phyloP scores from a whole-genome alignment of 2,329 filamentous ascomycete species.

The Talaromyces sp. region DNA sequence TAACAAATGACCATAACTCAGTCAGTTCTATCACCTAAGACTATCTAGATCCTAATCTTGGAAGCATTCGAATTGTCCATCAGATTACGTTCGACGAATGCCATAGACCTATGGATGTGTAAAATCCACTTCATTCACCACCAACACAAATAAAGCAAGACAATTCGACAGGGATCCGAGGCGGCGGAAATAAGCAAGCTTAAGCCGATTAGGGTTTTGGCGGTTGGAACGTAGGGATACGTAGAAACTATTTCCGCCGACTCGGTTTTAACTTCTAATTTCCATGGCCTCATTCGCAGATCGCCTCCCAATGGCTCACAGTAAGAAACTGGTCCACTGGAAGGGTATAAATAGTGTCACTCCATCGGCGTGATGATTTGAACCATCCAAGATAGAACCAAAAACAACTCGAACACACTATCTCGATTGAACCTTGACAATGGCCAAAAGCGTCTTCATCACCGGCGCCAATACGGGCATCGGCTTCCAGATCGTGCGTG shows the following conservation, averaged over 20 bases:
- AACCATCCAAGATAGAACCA: background rate
- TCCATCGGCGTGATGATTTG: background rate
- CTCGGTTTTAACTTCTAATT: background rate
- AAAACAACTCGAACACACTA: background rate
- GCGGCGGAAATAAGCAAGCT: background rate
- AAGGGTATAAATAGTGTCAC: background rate
- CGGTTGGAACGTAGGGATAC: background rate
- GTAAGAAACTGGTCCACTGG: background rate
- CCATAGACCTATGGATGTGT: background rate
- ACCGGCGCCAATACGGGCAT: constrained; percentile 64
- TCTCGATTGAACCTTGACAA: background rate
- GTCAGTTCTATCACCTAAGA: background rate
- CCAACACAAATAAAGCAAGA: background rate
- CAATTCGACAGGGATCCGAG: background rate
- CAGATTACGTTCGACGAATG: background rate
- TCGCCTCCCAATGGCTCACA: background rate
- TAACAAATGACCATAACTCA: background rate
- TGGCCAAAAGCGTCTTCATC: constrained; percentile 46
- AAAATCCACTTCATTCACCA: background rate
- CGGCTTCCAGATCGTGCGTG: constrained; percentile 58
- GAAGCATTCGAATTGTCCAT: background rate
- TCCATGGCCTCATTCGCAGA: background rate
- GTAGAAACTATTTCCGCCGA: background rate
- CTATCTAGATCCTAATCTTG: background rate
- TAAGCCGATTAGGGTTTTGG: background rate